Percentiles rank a stretch among this genome's conserved stretches.
These are phyloP conservation scores for Phanerochaete sordida DNA, from an alignment of 768 basidiomycete genomes.

Conservation along the genomic window DNA sequence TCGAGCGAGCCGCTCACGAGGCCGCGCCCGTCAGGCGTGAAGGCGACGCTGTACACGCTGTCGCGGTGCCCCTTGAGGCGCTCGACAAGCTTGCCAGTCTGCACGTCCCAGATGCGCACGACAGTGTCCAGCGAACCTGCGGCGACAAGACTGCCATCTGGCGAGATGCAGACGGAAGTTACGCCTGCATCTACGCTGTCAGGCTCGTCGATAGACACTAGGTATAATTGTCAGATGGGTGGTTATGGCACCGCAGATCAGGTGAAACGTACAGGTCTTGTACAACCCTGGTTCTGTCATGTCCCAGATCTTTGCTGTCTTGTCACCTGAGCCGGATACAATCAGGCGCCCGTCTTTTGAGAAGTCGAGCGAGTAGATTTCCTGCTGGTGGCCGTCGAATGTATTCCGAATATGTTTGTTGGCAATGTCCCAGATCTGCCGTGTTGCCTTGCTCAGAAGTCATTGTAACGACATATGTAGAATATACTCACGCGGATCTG, in stretches of 20 bases:
- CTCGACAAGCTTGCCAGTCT: slow-evolving; percentile 52
- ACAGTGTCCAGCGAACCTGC: slow-evolving; percentile 59
- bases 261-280: slow-evolving; percentile 7
- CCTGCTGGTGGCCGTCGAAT: slow-evolving; percentile 88
- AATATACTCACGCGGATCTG: slow-evolving; percentile 70
- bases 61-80: slow-evolving; percentile 58
- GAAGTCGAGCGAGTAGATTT: slow-evolving; percentile 93
- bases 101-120: slow-evolving; percentile 72
- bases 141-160: slow-evolving; percentile 56
- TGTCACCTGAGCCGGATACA: slow-evolving; percentile 86
- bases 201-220: slow-evolving; percentile 43
- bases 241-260: background rate
- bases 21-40: slow-evolving; percentile 86
- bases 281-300: slow-evolving; percentile 41
- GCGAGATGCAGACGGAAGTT: slow-evolving; percentile 56
- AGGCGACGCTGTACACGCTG: slow-evolving; percentile 70
- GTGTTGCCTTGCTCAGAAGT: background rate
- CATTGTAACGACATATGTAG: background rate
- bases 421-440: slow-evolving; percentile 88
- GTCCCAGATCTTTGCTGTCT: slow-evolving; percentile 60
- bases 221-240: background rate
- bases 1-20: slow-evolving; percentile 85
- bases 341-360: slow-evolving; percentile 82
- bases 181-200: slow-evolving; percentile 58
- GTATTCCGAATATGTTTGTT: slow-evolving; percentile 74